Evolutionary conservation across 179 eudicot species (phyloP), one percentile per base, ranked within the genome.

Genomic region (Silene noctiflora): DNA sequence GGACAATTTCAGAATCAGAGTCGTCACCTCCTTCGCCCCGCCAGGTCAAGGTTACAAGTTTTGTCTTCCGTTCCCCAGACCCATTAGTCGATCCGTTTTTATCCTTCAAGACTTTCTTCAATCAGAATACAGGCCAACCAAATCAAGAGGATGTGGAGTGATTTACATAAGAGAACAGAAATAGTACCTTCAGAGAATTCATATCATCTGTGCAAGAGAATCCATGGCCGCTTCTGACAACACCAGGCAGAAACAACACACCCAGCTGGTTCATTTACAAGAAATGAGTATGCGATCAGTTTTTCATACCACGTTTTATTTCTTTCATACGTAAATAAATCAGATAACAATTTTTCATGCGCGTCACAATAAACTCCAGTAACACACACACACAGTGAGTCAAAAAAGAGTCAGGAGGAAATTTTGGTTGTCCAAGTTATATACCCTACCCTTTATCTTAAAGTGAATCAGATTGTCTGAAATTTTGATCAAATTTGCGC

Each of bases 171-270:
- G 55, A 53, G 75, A 44, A 67, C 8, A 44, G 12, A 56, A 67
- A 46, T 16, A 48, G 67, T 83, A 93, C 98, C 96, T 80, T 76
- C 14, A 76, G 42, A 51, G 72, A 33, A 42, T 75, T 82, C 31
- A 31, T 79, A 63, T 79, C 78, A 46, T 88, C 88, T 20, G 96
- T 93, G 78, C 99, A 95, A 78, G 97, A 95, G 86, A 95, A 93
- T 73, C 74, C 86, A 81, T 73, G 61, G 42, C 83, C 76, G 22
- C 81, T 77, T 62, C 80, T 84, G 62, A 80, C 66, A 62, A 77
- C 71, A 75, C 84, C 60, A 33, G 98, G 93, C 80, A 95, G 78
- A 82, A 88, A 88, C 62, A 95, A 88, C 81, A 95, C 97, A 2
- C 99, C 99, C 1, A 95, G 90, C 98, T 95, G 90, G 69, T 81